Evolutionary conservation across 140 eudicot genomes (phyloP).

Genomic region (Senecio squalidus): DNA sequence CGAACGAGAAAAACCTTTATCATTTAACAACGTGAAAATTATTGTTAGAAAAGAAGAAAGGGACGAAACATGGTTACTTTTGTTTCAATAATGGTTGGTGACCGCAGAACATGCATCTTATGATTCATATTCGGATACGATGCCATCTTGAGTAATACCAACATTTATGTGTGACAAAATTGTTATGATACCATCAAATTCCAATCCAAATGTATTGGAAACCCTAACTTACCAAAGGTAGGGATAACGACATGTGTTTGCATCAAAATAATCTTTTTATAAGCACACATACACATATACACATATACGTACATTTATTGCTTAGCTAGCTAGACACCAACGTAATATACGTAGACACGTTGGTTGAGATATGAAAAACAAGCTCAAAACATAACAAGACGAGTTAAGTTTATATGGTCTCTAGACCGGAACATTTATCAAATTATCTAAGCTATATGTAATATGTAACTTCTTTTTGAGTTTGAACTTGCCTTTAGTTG

Average conservation of each 20-base stretch:
- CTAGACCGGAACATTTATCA: no score
- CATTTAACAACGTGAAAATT: slow-evolving; percentile 11
- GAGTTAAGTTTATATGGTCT: no score
- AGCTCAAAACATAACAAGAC: no score
- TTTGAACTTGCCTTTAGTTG: no score
- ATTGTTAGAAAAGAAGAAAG: slow-evolving; percentile 6
- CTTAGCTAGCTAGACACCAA: background rate
- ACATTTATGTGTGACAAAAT: slow-evolving; percentile 27
- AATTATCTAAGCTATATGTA: no score
- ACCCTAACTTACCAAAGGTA: background rate
- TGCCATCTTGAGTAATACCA: slow-evolving; percentile 23
- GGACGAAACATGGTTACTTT: slow-evolving; percentile 17
- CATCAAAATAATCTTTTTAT: background rate
- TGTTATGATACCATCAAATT: slow-evolving; percentile 3
- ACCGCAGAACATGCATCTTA: slow-evolving; percentile 22
- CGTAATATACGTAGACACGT: no score
- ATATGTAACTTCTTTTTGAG: no score
- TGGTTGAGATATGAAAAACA: no score
- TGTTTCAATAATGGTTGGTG: slow-evolving; percentile 5
- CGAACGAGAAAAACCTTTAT: no score
- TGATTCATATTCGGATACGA: slow-evolving; percentile 21
- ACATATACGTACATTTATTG: background rate
- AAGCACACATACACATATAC: background rate
- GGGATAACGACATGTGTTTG: background rate
- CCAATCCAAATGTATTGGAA: slow-evolving; percentile 16